Evolutionary conservation across 768 basidiomycete species (phyloP).

Genomic region (Amanita exitialis): DNA sequence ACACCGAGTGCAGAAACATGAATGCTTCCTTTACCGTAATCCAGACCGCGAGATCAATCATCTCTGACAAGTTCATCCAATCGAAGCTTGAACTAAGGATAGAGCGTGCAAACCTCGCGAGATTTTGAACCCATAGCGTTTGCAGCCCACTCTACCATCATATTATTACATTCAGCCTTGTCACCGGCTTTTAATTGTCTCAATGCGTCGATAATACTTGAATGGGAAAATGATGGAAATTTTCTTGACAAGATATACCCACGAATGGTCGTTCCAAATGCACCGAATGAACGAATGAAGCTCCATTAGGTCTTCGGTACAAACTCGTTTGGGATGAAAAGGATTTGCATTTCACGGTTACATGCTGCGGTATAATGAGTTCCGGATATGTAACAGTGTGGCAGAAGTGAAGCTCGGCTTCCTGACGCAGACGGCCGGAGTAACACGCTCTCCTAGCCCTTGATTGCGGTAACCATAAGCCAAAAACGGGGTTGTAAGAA

Average conservation of each 20-base stretch:
- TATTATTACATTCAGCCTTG: too few species aligned
- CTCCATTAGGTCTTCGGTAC: not conserved
- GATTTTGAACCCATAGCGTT: too few species aligned
- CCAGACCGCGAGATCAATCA: not conserved
- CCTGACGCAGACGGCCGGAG: not conserved
- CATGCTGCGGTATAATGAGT: not conserved
- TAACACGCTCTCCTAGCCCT: not conserved
- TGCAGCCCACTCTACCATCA: too few species aligned
- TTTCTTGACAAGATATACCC: too few species aligned
- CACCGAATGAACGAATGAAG: not conserved
- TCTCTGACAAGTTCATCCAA: not conserved
- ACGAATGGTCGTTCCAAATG: not conserved
- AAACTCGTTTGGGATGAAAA: not conserved
- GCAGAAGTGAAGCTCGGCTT: not conserved
- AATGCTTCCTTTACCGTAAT: not conserved
- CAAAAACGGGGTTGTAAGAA: not conserved
- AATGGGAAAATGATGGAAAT: not conserved
- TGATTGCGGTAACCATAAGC: not conserved
- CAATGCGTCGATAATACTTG: not conserved
- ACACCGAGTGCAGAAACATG: not conserved
- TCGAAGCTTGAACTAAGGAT: not conserved
- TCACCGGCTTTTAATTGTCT: not conserved
- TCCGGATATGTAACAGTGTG: not conserved
- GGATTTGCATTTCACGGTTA: not conserved
- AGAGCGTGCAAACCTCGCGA: not conserved